Evolutionary conservation across 2,329 filamentous ascomycete genomes (phyloP).

Genomic region (Exophiala oligosperma): DNA sequence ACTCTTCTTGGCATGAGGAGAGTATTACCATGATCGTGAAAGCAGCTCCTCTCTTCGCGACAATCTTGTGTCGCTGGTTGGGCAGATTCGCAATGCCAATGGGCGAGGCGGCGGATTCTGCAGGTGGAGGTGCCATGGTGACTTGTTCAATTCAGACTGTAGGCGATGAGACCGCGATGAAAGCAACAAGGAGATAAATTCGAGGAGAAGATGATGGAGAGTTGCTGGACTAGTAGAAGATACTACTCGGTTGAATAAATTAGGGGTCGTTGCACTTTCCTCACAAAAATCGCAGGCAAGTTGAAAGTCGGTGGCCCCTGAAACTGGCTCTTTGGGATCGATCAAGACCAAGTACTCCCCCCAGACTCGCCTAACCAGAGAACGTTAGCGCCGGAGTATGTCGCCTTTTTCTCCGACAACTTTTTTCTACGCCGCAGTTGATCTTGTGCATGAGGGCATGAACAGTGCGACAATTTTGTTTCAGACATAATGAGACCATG

Average conservation of each 20-base stretch:
- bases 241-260: neutral
- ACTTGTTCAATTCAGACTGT: slow-evolving; percentile 1
- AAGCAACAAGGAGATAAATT: slow-evolving; percentile 19
- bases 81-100: slow-evolving; percentile 75
- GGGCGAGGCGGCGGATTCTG: slow-evolving; percentile 62
- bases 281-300: slow-evolving; percentile 20
- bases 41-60: slow-evolving; percentile 83
- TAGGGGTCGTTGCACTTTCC: slow-evolving; percentile 12
- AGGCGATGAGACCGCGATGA: slow-evolving; percentile 6
- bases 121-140: slow-evolving; percentile 54
- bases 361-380: slow-evolving; percentile 34
- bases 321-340: neutral
- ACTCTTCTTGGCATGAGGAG: neutral
- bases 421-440: slow-evolving; percentile 21
- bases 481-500: slow-evolving; percentile 58
- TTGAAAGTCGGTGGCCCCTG: slow-evolving; percentile 33
- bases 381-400: slow-evolving; percentile 29
- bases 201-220: slow-evolving; percentile 14
- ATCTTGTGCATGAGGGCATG: neutral
- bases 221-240: neutral
- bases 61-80: slow-evolving; percentile 73
- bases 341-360: slow-evolving; percentile 32
- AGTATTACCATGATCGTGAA: slow-evolving; percentile 95
- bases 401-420: slow-evolving; percentile 24
- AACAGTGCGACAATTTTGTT: slow-evolving; percentile 9